Evolutionary conservation across 306 rosid genomes (phyloP).

Genomic region (Comarum palustre): DNA sequence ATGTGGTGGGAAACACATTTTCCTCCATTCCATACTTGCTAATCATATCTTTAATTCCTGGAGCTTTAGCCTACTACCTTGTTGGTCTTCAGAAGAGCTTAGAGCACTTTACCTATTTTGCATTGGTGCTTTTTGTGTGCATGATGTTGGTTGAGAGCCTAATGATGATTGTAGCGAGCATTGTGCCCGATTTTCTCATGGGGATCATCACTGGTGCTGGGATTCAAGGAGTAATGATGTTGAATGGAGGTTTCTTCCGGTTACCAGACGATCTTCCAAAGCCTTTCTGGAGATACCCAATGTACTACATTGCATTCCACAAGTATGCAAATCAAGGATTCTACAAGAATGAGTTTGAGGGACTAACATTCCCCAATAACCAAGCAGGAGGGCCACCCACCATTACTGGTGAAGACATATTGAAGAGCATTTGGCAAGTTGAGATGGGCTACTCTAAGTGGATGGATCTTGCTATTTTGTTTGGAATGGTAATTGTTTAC

Average conservation of each 20-base stretch:
- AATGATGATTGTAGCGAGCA: slow-evolving; percentile 63
- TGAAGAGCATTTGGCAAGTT: slow-evolving; percentile 42
- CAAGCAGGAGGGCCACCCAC: slow-evolving; percentile 21
- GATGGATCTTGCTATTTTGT: slow-evolving; percentile 54
- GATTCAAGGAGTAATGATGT: slow-evolving; percentile 59
- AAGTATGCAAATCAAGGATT: slow-evolving; percentile 62
- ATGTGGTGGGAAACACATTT: slow-evolving; percentile 42
- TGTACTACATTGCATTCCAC: slow-evolving; percentile 55
- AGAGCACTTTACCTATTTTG: slow-evolving; percentile 42
- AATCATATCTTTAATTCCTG: slow-evolving; percentile 46
- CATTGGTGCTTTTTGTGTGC: slow-evolving; percentile 34
- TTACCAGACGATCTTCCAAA: slow-evolving; percentile 56
- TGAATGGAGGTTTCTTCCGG: slow-evolving; percentile 60
- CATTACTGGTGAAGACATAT: slow-evolving; percentile 43
- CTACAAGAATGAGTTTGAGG: slow-evolving; percentile 63
- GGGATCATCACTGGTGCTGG: slow-evolving; percentile 57
- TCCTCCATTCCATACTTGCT: slow-evolving; percentile 51
- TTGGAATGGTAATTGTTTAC: slow-evolving; percentile 49
- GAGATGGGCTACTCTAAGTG: slow-evolving; percentile 58
- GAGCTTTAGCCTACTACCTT: slow-evolving; percentile 49
- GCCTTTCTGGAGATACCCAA: slow-evolving; percentile 60
- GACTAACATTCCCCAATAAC: slow-evolving; percentile 38
- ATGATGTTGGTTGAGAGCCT: slow-evolving; percentile 58
- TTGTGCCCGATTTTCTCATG: slow-evolving; percentile 51
- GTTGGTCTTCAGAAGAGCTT: slow-evolving; percentile 42